Evolutionary conservation across 257 asterid species (phyloP), one percentile per base, ranked within the genome.

Genomic region (Solanum bukasovii): DNA sequence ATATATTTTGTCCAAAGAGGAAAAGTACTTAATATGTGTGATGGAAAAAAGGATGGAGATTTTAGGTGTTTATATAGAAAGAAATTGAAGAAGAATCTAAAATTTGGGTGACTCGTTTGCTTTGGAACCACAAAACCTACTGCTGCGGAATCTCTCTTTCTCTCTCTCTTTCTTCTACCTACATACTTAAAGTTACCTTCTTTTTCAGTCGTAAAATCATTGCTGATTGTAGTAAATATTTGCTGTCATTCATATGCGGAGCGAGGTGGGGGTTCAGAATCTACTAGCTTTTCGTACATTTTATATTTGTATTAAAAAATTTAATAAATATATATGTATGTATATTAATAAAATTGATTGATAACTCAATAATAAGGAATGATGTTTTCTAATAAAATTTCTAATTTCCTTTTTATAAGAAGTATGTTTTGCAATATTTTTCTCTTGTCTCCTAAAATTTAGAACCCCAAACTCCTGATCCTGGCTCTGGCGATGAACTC

Each of bases 51-150:
- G 46, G 83, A 9, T 27, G n/a, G n/a, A 29, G 52, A 29, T 16
- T 88, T 16, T 25, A 37, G 46, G 37, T 81, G 86, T 21, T 49
- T 89, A 89, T 89, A 90, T 75, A 63, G 71, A 34, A 87, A 79
- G 49, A 33, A 27, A 68, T 25, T 65, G 33, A 65, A 13, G 84
- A 61, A 88, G 85, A 77, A 89, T 87, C 88, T 90, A 72, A 87
- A 87, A 42, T 83, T 88, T 87, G 89, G 88, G 85, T 74, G 89
- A 90, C 86, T 84, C 87, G 91, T 61, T 20, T 59, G 16, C 71
- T 74, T 86, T 79, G 84, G 81, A 78, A 68, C 89, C 91, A 88
- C 89, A 87, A 29, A 65, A 42, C 2, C 25, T 42, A 42, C 63
- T 25, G 63, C 63, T 4, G 35, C 13, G 61, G 84, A 42, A 42